Conservation (phyloP, 2,329 filamentous ascomycete genomes). For the Diaporthe ampelina region DNA sequence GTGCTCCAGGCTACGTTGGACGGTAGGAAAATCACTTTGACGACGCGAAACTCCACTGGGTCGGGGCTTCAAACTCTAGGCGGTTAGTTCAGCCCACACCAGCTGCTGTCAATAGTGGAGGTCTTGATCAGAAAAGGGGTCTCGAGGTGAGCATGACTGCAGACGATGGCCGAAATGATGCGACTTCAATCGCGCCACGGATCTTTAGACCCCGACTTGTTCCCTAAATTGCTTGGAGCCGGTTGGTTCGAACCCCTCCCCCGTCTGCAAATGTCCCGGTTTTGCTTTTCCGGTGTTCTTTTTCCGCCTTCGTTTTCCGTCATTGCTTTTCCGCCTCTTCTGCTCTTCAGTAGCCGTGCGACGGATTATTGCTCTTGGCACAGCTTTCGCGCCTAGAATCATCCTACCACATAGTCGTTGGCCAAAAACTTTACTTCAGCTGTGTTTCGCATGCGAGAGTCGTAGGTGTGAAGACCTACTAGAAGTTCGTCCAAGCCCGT, state of each 20-base stretch:
- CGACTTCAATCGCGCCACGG: slow-evolving; percentile 20
- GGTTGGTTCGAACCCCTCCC: slow-evolving; percentile 31
- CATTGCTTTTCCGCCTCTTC: slow-evolving; percentile 1
- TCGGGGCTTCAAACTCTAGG: slow-evolving; percentile 3
- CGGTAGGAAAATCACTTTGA: neutral
- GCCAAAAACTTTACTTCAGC: neutral
- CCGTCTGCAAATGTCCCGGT: slow-evolving; percentile 10
- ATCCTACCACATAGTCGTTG: neutral
- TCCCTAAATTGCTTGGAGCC: slow-evolving; percentile 4
- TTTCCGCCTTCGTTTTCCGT: slow-evolving; percentile 22
- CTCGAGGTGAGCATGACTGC: slow-evolving; percentile 14
- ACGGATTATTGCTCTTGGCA: neutral
- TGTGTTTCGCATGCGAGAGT: neutral
- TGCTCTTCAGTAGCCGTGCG: neutral
- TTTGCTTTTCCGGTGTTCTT: slow-evolving; percentile 13
- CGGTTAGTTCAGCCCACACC: slow-evolving; percentile 12
- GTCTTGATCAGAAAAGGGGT: slow-evolving; percentile 10
- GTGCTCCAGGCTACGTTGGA: neutral
- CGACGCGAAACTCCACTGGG: slow-evolving; percentile 5
- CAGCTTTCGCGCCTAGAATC: neutral
- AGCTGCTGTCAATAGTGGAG: neutral
- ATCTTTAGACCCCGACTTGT: slow-evolving; percentile 1
- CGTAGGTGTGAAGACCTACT: neutral
- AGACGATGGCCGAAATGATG: slow-evolving; percentile 8
- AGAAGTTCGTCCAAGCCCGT: no score